These are phyloP conservation scores for Penicillium italicum DNA, from an alignment of 2,329 filamentous ascomycete genomes.

Conservation along the genomic window DNA sequence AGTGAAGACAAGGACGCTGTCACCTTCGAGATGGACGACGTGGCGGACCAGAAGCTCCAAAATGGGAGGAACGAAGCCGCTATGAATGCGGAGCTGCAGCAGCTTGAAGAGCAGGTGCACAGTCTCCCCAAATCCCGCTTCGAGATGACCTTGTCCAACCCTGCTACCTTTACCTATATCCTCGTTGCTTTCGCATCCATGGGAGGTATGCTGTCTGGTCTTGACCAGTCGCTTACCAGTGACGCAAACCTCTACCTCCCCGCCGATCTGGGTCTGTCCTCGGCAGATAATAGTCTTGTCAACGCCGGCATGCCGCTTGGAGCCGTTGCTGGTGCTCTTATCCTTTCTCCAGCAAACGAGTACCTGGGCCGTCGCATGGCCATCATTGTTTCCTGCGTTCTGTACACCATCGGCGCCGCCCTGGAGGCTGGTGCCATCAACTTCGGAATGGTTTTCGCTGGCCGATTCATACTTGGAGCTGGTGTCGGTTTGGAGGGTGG, in stretches of 20 bases:
- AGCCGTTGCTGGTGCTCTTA: constrained; percentile 65
- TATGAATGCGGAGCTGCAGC: constrained; percentile 32
- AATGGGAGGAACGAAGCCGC: constrained; percentile 27
- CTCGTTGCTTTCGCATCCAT: constrained; percentile 70
- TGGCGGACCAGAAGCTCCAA: constrained; percentile 24
- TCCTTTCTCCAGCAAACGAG: constrained; percentile 66
- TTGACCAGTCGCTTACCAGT: constrained; percentile 70
- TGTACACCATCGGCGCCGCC: constrained; percentile 68
- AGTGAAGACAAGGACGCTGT: constrained; percentile 22
- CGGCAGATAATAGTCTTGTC: constrained; percentile 60
- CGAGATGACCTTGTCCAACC: constrained; percentile 57
- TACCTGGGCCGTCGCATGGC: constrained; percentile 62
- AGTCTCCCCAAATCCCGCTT: constrained; percentile 19
- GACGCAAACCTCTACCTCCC: constrained; percentile 65
- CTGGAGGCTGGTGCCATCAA: constrained; percentile 65
- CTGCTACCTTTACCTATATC: constrained; percentile 63
- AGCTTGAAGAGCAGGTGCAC: constrained; percentile 29
- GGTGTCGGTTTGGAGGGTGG: constrained; percentile 71
- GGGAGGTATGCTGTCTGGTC: constrained; percentile 67
- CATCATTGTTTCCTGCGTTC: constrained; percentile 64
- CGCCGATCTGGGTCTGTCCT: constrained; percentile 52
- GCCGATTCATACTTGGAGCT: constrained; percentile 64
- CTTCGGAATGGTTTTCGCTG: constrained; percentile 68
- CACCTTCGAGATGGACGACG: constrained; percentile 27
- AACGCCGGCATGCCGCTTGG: constrained; percentile 69